These are phyloP conservation scores for Cercospora sesami DNA, from an alignment of 2,329 filamentous ascomycete genomes.

Conservation along the genomic window DNA sequence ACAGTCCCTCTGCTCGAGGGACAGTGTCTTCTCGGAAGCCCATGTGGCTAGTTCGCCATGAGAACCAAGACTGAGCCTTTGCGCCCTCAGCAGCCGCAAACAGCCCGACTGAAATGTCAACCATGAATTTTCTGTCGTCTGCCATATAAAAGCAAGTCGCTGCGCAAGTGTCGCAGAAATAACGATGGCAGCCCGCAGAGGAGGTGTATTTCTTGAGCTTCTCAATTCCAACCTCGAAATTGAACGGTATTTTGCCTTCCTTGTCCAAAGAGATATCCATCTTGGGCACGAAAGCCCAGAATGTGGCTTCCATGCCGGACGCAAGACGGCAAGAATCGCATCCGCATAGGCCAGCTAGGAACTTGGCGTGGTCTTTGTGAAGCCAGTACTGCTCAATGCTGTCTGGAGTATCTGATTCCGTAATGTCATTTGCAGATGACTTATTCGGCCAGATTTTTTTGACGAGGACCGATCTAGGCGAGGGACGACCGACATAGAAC, in stretches of 20 bases:
- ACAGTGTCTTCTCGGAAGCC: slow-evolving; percentile 60
- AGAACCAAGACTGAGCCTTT: slow-evolving; percentile 59
- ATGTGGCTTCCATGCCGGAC: slow-evolving; percentile 63
- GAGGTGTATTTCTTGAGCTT: slow-evolving; percentile 57
- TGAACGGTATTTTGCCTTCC: slow-evolving; percentile 29
- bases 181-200: slow-evolving; percentile 55
- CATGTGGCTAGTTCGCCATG: slow-evolving; percentile 61
- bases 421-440: slow-evolving; percentile 40
- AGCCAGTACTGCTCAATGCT: slow-evolving; percentile 64
- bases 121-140: slow-evolving; percentile 53
- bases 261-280: slow-evolving; percentile 53
- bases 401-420: slow-evolving; percentile 44
- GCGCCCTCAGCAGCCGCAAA: slow-evolving; percentile 54
- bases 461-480: slow-evolving; percentile 47
- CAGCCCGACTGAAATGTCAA: slow-evolving; percentile 64
- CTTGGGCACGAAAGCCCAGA: slow-evolving; percentile 66
- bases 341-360: slow-evolving; percentile 60
- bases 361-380: slow-evolving; percentile 50
- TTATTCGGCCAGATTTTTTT: slow-evolving; percentile 57
- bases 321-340: slow-evolving; percentile 63
- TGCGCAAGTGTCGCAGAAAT: slow-evolving; percentile 64
- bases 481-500: slow-evolving; percentile 60
- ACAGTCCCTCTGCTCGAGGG: slow-evolving; percentile 27
- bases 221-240: slow-evolving; percentile 39
- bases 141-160: slow-evolving; percentile 66